Percentiles rank a stretch among this genome's conserved stretches.
Evolutionary conservation across 257 asterid species (phyloP).

Genomic region (Echium plantagineum): DNA sequence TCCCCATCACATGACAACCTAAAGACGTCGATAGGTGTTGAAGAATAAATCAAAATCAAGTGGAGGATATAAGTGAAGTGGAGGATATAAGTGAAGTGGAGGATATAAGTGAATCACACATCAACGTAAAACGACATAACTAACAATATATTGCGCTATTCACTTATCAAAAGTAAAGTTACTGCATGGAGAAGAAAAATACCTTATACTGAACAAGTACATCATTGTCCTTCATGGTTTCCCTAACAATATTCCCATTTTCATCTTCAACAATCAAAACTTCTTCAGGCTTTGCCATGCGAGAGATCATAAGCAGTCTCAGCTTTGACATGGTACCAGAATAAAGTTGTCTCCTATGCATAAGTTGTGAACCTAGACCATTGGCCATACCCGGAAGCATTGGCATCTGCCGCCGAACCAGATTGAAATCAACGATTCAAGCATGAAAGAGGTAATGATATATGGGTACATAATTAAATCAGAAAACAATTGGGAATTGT

Average conservation of each 20-base stretch:
- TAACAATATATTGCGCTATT: no score
- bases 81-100: no score
- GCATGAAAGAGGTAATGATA: no score
- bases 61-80: no score
- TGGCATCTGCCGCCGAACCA: conserved; percentile 29
- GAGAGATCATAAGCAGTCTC: conserved; percentile 83
- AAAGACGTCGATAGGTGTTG: neutral
- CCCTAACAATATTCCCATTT: conserved; percentile 98
- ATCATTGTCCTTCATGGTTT: conserved; percentile 93
- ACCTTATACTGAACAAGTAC: conserved; percentile 97
- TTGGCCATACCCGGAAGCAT: conserved; percentile 54
- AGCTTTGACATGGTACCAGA: conserved; percentile 84
- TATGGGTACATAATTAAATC: neutral
- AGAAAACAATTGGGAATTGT: neutral
- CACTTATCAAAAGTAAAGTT: neutral
- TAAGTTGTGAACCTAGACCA: conserved; percentile 69
- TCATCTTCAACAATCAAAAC: conserved; percentile 94
- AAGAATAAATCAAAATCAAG: neutral
- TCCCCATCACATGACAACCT: neutral
- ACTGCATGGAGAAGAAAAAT: neutral
- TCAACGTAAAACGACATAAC: neutral
- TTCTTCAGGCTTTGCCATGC: conserved; percentile 99
- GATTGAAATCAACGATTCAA: neutral
- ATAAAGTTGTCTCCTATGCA: conserved; percentile 81
- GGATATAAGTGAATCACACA: neutral